Conservation (phyloP, 331 rosid genomes). For the Prunus yedoensis region DNA sequence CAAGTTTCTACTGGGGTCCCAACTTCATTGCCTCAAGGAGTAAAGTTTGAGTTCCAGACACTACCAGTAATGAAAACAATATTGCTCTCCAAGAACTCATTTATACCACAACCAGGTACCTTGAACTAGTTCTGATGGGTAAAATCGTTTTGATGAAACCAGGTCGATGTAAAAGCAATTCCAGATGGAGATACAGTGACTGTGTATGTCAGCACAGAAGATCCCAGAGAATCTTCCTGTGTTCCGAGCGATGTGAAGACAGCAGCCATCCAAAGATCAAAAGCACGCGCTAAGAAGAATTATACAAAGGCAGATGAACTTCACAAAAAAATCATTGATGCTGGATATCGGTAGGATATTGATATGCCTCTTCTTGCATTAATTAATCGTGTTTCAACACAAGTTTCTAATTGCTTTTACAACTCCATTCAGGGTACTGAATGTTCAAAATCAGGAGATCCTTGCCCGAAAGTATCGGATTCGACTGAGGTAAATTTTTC, state of each 20-base stretch:
- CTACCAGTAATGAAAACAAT: constrained; percentile 55
- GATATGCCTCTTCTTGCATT: constrained; percentile 12
- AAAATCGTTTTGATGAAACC: constrained; percentile 20
- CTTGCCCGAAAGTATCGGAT: constrained; percentile 83
- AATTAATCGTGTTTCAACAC: neutral
- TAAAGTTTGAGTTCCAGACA: constrained; percentile 63
- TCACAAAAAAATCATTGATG: constrained; percentile 55
- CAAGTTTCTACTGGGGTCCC: constrained; percentile 43
- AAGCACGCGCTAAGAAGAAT: constrained; percentile 54
- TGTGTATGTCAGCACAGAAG: constrained; percentile 78
- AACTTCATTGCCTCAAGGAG: constrained; percentile 64
- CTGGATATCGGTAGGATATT: constrained; percentile 74
- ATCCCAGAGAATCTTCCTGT: constrained; percentile 64
- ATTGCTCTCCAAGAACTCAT: neutral
- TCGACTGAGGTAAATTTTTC: constrained; percentile 65
- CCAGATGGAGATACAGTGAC: constrained; percentile 91
- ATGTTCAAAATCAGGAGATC: constrained; percentile 53
- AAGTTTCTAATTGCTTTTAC: neutral
- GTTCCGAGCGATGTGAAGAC: constrained; percentile 53
- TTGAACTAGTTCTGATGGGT: constrained; percentile 17
- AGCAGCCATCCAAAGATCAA: constrained; percentile 56
- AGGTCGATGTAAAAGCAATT: constrained; percentile 81
- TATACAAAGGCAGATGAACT: constrained; percentile 67
- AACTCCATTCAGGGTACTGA: constrained; percentile 49
- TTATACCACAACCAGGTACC: neutral